These are phyloP conservation scores for Penicillium sp. DNA, from an alignment of 2,329 filamentous ascomycete genomes.

Conservation along the genomic window DNA sequence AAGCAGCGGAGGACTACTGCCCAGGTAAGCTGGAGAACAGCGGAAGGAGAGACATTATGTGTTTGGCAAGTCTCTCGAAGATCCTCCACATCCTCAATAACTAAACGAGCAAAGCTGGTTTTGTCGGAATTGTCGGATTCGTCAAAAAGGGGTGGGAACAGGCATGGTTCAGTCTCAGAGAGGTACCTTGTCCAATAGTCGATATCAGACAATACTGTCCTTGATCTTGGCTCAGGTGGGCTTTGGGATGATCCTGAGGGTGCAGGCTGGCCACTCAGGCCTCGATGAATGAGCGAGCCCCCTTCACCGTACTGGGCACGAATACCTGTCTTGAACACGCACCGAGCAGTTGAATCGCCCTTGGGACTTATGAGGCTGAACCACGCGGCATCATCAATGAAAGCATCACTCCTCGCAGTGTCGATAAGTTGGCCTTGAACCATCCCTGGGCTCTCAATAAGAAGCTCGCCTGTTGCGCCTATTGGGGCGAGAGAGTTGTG, in stretches of 20 bases:
- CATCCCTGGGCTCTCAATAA: constrained; percentile 51
- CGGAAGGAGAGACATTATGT: background rate
- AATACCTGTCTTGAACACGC: constrained; percentile 45
- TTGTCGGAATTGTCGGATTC: background rate
- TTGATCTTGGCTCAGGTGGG: background rate
- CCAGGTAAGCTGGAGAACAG: constrained; percentile 1
- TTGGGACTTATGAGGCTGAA: constrained; percentile 29
- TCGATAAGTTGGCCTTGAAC: constrained; percentile 62
- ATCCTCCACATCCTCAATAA: background rate
- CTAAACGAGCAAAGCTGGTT: background rate
- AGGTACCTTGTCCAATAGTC: background rate
- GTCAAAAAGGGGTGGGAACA: background rate
- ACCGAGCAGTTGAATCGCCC: background rate
- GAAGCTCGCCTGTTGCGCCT: constrained; percentile 33
- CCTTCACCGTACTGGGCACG: constrained; percentile 42
- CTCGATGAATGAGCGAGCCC: constrained; percentile 39
- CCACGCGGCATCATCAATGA: background rate
- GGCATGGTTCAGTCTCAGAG: background rate
- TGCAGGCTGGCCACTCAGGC: constrained; percentile 32
- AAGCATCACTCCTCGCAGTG: background rate
- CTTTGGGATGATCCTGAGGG: background rate
- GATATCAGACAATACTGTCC: background rate
- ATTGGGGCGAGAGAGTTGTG: constrained; percentile 38
- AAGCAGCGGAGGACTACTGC: constrained; percentile 1
- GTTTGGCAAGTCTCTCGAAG: background rate